These are phyloP conservation scores for Melampsora larici-populina DNA, from an alignment of 1,284 basidiomycete genomes.

Conservation along the genomic window DNA sequence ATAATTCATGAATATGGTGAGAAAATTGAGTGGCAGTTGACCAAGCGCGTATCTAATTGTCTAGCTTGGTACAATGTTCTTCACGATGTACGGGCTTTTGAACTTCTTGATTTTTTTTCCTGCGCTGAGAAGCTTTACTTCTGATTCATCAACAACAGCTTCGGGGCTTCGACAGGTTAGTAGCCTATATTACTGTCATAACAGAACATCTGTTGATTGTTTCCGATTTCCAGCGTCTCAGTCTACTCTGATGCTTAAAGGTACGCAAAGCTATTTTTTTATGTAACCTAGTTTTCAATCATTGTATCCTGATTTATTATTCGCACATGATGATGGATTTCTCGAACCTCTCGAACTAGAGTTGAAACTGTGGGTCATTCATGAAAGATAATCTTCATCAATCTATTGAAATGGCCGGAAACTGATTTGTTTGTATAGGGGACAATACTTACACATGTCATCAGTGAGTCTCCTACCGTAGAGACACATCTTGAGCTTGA, in stretches of 20 bases:
- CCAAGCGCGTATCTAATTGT: too few relatives aligned
- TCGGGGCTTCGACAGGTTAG: slow-evolving; percentile 39
- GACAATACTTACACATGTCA: slow-evolving; percentile 41
- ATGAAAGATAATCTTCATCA: not conserved
- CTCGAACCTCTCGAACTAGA: not conserved
- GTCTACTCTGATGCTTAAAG: slow-evolving; percentile 41
- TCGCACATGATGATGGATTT: not conserved
- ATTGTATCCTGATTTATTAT: too few relatives aligned
- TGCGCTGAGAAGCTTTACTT: not conserved
- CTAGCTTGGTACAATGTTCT: slow-evolving; percentile 25
- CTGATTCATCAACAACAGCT: slow-evolving; percentile 6
- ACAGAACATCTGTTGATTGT: not conserved
- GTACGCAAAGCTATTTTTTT: not conserved
- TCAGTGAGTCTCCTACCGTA: slow-evolving; percentile 3
- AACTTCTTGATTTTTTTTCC: not conserved
- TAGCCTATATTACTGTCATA: not conserved
- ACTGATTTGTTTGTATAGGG: not conserved
- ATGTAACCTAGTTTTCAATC: too few relatives aligned
- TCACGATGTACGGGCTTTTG: slow-evolving; percentile 20
- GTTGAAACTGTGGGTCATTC: slow-evolving; percentile 32
- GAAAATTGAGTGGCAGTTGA: too few relatives aligned
- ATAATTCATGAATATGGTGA: too few relatives aligned
- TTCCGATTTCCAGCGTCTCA: slow-evolving; percentile 8
- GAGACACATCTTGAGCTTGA: not conserved
- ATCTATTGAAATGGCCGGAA: not conserved